phyloP scores from a whole-genome alignment of 176 grass and related monocot genomes.

The Raddia distichophylla region DNA sequence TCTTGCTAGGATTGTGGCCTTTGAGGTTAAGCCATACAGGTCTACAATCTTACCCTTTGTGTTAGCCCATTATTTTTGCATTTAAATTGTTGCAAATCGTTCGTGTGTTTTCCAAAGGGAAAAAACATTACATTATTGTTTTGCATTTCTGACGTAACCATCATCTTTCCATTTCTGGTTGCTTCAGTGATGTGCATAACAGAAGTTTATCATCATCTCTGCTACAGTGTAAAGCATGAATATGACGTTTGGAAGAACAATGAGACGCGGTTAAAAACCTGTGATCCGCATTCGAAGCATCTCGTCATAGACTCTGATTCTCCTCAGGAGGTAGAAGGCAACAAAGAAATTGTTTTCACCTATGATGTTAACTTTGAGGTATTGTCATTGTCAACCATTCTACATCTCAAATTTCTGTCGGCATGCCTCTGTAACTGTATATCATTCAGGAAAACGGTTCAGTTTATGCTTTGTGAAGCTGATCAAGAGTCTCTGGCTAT shows the following conservation, averaged over 20 bases:
- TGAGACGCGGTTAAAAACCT: constrained; percentile 58
- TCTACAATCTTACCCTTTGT: constrained; percentile 8
- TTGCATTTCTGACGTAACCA: neutral
- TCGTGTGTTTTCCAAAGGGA: too few species aligned
- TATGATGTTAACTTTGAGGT: constrained; percentile 81
- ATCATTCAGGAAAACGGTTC: neutral
- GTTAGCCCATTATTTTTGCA: neutral
- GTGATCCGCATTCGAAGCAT: constrained; percentile 64
- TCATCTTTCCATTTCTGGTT: neutral
- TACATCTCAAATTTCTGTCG: neutral
- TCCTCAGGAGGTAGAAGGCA: constrained; percentile 72
- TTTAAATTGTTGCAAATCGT: too few species aligned
- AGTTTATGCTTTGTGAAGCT: neutral
- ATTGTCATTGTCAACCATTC: neutral
- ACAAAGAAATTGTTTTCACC: constrained; percentile 71
- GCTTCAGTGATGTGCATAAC: neutral
- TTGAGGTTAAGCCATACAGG: constrained; percentile 93
- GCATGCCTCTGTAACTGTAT: constrained; percentile 20
- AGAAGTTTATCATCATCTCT: neutral
- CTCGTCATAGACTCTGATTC: constrained; percentile 61
- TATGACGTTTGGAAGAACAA: constrained; percentile 64
- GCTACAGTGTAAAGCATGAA: constrained; percentile 71
- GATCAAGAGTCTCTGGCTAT: neutral
- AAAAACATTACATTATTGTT: neutral
- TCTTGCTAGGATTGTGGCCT: constrained; percentile 83